Evolutionary conservation across 768 basidiomycete species (phyloP).

Genomic region (Candolleomyces efflorescens): DNA sequence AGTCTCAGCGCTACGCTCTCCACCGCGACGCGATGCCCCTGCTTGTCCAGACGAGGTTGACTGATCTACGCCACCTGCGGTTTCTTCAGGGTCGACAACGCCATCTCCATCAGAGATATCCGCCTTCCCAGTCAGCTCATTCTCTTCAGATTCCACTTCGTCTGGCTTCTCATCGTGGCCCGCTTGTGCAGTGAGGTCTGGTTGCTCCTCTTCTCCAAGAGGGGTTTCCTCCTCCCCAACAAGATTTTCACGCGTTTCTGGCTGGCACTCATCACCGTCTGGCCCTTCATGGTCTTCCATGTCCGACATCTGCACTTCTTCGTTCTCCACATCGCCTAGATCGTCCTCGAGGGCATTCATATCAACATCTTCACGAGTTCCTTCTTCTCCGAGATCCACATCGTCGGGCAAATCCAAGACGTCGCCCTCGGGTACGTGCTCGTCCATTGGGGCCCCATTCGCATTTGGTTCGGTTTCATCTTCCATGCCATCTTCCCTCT

Average conservation of each 20-base stretch:
- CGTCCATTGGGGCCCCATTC: conserved; percentile 68
- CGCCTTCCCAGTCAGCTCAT: conserved; percentile 33
- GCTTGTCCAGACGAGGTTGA: conserved; percentile 19
- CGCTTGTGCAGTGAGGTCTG: conserved; percentile 23
- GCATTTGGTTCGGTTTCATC: conserved; percentile 41
- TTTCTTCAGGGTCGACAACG: conserved; percentile 27
- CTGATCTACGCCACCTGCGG: conserved; percentile 11
- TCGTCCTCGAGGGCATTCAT: conserved; percentile 75
- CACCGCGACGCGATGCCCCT: conserved; percentile 5
- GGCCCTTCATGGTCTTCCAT: conserved; percentile 29
- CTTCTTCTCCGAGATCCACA: conserved; percentile 53
- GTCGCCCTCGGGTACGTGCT: conserved; percentile 73
- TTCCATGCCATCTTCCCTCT: conserved; percentile 27
- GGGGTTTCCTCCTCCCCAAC: conserved; percentile 31
- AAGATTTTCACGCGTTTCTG: conserved; percentile 25
- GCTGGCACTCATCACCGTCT: conserved; percentile 22
- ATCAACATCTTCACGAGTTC: conserved; percentile 8
- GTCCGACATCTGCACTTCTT: conserved; percentile 25
- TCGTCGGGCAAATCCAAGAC: conserved; percentile 89
- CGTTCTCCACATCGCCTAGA: conserved; percentile 53
- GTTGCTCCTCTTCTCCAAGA: conserved; percentile 23
- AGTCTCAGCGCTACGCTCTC: conserved; percentile 12
- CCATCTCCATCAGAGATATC: conserved; percentile 43
- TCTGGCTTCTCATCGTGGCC: conserved; percentile 24
- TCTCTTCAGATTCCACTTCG: conserved; percentile 25